These are phyloP conservation scores for Trichoderma asperellum DNA, from an alignment of 2,329 filamentous ascomycete species.

Conservation along the genomic window DNA sequence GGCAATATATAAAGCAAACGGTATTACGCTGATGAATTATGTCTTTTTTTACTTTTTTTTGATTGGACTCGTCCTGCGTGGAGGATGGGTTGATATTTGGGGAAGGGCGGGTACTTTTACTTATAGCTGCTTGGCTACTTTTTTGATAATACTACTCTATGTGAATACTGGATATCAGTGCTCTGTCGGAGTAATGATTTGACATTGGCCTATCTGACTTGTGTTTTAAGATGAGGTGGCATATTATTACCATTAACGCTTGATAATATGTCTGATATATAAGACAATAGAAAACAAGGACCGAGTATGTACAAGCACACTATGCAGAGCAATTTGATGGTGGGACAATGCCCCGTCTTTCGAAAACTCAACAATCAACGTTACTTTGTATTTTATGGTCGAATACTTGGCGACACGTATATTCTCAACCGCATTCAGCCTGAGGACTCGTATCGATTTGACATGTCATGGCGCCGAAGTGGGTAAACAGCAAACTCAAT, in stretches of 20 bases:
- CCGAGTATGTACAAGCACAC: background rate
- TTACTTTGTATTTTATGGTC: background rate
- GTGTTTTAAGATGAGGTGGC: background rate
- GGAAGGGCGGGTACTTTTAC: background rate
- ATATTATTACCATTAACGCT: background rate
- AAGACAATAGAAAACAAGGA: background rate
- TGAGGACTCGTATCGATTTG: background rate
- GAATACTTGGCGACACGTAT: background rate
- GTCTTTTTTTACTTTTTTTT: constrained; percentile 3
- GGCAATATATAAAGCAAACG: constrained; percentile 7
- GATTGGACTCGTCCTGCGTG: background rate
- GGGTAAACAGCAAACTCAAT: background rate
- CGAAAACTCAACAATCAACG: background rate
- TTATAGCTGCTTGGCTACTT: background rate
- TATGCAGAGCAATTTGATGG: background rate
- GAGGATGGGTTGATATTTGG: background rate
- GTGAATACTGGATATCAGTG: background rate
- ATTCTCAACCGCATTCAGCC: background rate
- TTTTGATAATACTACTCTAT: constrained; percentile 1
- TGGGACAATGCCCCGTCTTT: background rate
- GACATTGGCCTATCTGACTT: no score
- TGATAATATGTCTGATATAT: background rate
- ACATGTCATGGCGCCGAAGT: background rate
- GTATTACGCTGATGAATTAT: constrained; percentile 23
- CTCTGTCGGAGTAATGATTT: background rate